Base-by-base conservation (phyloP, 2,329 filamentous ascomycete species). In the Falciphora oryzae region DNA sequence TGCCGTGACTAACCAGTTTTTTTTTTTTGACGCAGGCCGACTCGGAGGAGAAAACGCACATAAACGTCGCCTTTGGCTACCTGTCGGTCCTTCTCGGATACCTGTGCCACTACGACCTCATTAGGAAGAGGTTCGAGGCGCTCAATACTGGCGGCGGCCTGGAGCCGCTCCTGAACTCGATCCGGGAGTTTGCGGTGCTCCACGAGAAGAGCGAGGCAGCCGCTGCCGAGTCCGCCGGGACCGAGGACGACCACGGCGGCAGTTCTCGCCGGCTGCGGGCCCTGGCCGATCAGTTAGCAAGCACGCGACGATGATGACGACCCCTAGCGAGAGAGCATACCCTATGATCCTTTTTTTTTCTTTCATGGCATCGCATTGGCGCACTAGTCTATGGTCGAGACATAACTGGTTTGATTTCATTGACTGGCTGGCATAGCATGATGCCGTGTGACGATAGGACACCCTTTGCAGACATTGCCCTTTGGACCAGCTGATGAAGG, bases 31-130 rank as follows among this genome's bases (percentile, higher is more conserved):
- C 14, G 13, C 62, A 91, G 84, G 88, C 87, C 65, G 86, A 89
- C 70, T 90, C 88, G 1, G 83, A 88, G 65, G 85, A 92, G 71
- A 91, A 93, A 72, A 89, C 88, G 31, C 88, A 90, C 66, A 83
- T 90, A 62, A 92, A 93, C 69, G 92, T 98, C 32, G 89, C 90
- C 1, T 87, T 94, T 73, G 93, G 92, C 22, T 97, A 97, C 73
- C 81, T 97, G 29, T 88, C 92, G 0, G 88, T 97, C 18, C 80
- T 97, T 7, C 81, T 98, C 2, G 92, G 92, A 25, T 95, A 93
- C 69, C 78, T 97, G 29, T 93, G 88, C 69, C 80, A 95, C 32
- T 76, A 80, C 62, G 70, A 75, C 14, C 76, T 79, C 4, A 77
- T 81, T 10, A 76, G 80, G 59, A 73, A 76, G 61, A 77, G 76